These are phyloP conservation scores for Verticillium nonalfalfae DNA, from an alignment of 2,329 filamentous ascomycete genomes.

Conservation along the genomic window DNA sequence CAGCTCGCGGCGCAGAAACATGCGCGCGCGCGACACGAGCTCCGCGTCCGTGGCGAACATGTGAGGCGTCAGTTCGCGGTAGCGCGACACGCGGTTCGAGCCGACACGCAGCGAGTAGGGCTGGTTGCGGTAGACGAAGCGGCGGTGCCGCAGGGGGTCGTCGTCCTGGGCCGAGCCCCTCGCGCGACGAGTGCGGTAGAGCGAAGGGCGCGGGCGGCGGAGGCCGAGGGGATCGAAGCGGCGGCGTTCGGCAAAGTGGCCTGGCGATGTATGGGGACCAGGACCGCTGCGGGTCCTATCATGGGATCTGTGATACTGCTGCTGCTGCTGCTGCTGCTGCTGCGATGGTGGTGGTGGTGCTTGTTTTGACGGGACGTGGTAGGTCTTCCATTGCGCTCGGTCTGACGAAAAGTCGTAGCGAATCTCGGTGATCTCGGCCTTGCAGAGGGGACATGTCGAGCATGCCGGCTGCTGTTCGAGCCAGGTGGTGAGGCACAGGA, in stretches of 20 bases:
- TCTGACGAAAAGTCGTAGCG: constrained; percentile 44
- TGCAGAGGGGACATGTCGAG: constrained; percentile 72
- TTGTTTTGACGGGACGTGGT: constrained; percentile 23
- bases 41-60: constrained; percentile 58
- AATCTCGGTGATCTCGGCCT: constrained; percentile 47
- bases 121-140: constrained; percentile 64
- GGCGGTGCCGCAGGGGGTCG: constrained; percentile 49
- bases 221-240: background rate
- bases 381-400: constrained; percentile 47
- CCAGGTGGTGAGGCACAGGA: constrained; percentile 78
- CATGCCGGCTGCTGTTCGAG: constrained; percentile 65
- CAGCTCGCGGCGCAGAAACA: constrained; percentile 78
- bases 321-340: background rate
- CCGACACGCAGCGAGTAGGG: constrained; percentile 79
- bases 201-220: background rate
- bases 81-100: constrained; percentile 70
- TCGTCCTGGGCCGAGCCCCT: constrained; percentile 12
- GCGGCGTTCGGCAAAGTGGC: background rate
- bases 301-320: background rate
- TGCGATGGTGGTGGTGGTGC: too few species aligned
- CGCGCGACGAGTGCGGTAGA: background rate
- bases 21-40: constrained; percentile 69
- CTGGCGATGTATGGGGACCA: background rate
- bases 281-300: background rate
- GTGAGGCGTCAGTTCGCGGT: constrained; percentile 64